Conservation (phyloP, 352 stramenopile species). For the Phytophthora meadii region DNA sequence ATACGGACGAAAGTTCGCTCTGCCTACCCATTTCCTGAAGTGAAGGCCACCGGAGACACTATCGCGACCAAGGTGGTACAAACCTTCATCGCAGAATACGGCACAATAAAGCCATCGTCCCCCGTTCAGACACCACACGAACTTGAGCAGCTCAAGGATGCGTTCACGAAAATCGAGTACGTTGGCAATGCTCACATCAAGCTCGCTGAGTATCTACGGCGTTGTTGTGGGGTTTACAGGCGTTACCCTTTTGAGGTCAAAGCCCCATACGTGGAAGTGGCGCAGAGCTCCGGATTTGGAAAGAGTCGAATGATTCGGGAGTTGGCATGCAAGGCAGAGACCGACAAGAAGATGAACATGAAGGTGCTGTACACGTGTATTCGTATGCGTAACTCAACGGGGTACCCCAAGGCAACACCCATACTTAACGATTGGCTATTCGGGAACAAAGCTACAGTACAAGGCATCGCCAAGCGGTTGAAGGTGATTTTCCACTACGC, state of each 20-base stretch:
- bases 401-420: conserved; percentile 6
- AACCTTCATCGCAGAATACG: no score
- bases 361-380: conserved; percentile 21
- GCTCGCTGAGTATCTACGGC: conserved; percentile 16
- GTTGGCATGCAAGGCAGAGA: conserved; percentile 7
- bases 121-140: no score
- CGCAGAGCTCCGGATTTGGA: conserved; percentile 19
- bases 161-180: conserved; percentile 14
- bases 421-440: conserved; percentile 13
- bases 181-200: neutral
- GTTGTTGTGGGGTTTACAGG: conserved; percentile 8
- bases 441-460: neutral
- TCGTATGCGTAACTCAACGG: conserved; percentile 4
- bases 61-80: no score
- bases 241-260: neutral
- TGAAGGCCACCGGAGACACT: no score
- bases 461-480: neutral
- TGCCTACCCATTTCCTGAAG: no score
- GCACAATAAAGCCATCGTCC: no score
- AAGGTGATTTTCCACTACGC: neutral
- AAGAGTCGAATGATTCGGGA: conserved; percentile 18
- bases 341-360: neutral
- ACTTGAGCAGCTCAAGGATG: neutral
- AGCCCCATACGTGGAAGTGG: conserved; percentile 11
- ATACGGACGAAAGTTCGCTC: no score